A percentile compares a stretch with the other conserved stretches of the same genome.
Evolutionary conservation across 305 asterid genomes (phyloP).

Genomic region (Fraxinus latifolia): DNA sequence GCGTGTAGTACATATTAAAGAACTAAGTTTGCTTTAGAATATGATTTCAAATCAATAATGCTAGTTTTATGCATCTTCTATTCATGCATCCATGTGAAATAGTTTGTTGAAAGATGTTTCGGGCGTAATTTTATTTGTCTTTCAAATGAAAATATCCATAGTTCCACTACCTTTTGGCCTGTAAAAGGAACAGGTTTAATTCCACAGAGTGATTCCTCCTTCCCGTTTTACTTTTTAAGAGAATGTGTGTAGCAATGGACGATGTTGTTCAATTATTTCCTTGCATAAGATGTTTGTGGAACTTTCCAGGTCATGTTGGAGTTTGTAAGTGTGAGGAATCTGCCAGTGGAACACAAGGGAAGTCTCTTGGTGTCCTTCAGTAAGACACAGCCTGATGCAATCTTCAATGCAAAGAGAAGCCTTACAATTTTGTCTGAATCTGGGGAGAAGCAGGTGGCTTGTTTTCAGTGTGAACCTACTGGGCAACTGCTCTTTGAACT

Average conservation of each 20-base stretch:
- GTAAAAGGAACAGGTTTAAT: background rate
- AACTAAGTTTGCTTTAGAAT: background rate
- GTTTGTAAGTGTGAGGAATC: slow-evolving; percentile 64
- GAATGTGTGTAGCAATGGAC: background rate
- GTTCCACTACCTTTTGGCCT: background rate
- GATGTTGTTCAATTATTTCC: slow-evolving; percentile 4
- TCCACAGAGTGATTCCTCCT: background rate
- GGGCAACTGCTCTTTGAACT: slow-evolving; percentile 70
- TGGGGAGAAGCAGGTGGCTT: slow-evolving; percentile 76
- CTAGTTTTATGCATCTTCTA: background rate
- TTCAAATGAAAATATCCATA: slow-evolving; percentile 11
- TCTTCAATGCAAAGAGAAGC: slow-evolving; percentile 69
- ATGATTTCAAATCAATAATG: background rate
- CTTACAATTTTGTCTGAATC: slow-evolving; percentile 66
- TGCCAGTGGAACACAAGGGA: slow-evolving; percentile 62
- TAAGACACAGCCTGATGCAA: slow-evolving; percentile 72
- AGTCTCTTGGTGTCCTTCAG: slow-evolving; percentile 56
- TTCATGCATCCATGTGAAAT: background rate
- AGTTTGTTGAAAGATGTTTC: slow-evolving; percentile 8
- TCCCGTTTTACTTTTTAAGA: slow-evolving; percentile 12
- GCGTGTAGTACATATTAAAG: background rate
- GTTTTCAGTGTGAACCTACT: slow-evolving; percentile 75
- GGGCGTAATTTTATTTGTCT: background rate
- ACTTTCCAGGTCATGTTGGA: slow-evolving; percentile 78
- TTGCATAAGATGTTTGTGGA: background rate